phyloP scores from a whole-genome alignment of 345 rosid species.

The Dovyalis caffra region DNA sequence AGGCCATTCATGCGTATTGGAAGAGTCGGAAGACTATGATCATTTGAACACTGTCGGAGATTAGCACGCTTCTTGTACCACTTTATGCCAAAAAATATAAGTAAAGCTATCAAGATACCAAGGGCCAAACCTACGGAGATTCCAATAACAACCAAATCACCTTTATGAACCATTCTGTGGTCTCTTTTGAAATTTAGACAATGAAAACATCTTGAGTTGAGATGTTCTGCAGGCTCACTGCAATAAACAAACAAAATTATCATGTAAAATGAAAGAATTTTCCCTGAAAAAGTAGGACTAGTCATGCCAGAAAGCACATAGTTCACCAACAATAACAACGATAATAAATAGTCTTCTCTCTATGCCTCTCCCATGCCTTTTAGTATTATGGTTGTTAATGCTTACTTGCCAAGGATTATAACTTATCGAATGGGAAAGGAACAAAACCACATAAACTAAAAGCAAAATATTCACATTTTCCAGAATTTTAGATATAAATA shows the following conservation, averaged over 20 bases:
- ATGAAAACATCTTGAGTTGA: constrained; percentile 51
- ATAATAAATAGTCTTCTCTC: background rate
- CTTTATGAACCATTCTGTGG: constrained; percentile 49
- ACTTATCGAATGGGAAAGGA: background rate
- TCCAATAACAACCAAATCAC: constrained; percentile 60
- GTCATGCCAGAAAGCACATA: background rate
- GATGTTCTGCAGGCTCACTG: constrained; percentile 27
- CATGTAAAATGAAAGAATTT: background rate
- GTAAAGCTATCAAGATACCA: constrained; percentile 70
- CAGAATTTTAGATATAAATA: background rate
- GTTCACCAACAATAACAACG: background rate
- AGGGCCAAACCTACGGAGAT: constrained; percentile 72
- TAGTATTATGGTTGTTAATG: background rate
- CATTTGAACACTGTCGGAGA: constrained; percentile 48
- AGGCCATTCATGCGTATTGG: constrained; percentile 74
- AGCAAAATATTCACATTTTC: background rate
- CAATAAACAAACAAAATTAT: constrained; percentile 5
- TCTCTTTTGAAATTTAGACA: constrained; percentile 30
- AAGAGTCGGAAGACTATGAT: constrained; percentile 52
- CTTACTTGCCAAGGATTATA: background rate
- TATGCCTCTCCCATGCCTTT: background rate
- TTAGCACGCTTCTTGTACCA: constrained; percentile 63
- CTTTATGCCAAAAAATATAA: constrained; percentile 51
- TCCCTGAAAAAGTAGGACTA: background rate
- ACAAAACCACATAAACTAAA: background rate